Evolutionary conservation across 2,329 filamentous ascomycete species (phyloP), one percentile per base, ranked within the genome.

Genomic region (Xenoacremonium recifei): DNA sequence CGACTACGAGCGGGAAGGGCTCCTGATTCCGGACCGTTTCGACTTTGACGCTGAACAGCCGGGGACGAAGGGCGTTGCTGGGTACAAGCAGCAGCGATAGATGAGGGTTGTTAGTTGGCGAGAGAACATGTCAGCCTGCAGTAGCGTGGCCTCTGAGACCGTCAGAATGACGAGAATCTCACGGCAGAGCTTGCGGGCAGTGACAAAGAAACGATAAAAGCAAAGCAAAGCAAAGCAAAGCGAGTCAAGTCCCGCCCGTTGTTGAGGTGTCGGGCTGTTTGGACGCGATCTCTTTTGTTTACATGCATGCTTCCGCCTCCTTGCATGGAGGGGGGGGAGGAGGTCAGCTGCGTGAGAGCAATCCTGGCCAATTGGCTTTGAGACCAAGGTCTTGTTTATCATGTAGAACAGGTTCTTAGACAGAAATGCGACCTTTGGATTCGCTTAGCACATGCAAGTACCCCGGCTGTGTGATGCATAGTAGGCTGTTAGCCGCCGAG

Each of bases 11-110:
- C 41, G 40, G 23, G 39, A 49, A 31, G 60, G 58, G n/a, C 32
- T 63, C 36, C 48, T 45, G 19, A 48, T 63, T 37, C 55, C 57
- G 6, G 56, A 60, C 35, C 49, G 49, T n/a, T 58, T 58, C 37
- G 59, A 60, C 40, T 56, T 58, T 48, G 55, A 58, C 38, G 45
- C 42, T 20, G 45, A 47, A 29, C 43, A 44, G 11, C 50, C 48
- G 7, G 47, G 45, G 19, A 51, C 41, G 12, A 40, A 45, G 37
- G 45, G 41, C 30, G 45, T 43, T 29, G 37, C 31, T 30, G 18
- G 37, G n/a, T 44, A 38, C 40, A 40, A 42, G 35, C 40, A 40
- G 29, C 33, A 41, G 34, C 6, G n/a, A 27, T 27, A 39, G 45
- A 38, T 34, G 30, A 37, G n/a, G 21, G 27, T 19, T 30, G 21